A percentile compares a stretch with the other conserved stretches of the same genome.
Conservation (phyloP, 2,329 filamentous ascomycete species). For the Metarhizium rileyi region DNA sequence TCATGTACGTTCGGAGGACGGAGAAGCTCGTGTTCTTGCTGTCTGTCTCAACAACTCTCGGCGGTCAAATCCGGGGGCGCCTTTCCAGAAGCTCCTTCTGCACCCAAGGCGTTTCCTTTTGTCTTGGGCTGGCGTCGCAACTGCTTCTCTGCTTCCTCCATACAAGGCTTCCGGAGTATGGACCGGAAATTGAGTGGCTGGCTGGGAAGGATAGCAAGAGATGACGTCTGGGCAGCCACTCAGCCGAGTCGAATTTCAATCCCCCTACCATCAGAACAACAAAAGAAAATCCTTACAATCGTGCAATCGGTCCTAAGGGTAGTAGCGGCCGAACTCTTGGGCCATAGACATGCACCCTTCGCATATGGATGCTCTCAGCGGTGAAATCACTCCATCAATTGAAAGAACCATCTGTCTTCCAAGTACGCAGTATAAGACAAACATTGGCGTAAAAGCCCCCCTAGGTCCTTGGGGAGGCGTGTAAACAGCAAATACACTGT, state of each 20-base stretch:
- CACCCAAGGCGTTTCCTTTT: neutral
- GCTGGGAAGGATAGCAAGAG: neutral
- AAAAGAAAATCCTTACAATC: neutral
- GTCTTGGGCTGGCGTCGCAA: neutral
- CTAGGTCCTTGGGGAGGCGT: too few species aligned
- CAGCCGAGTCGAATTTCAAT: neutral
- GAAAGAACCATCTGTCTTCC: too few species aligned
- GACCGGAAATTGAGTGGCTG: neutral
- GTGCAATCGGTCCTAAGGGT: too few species aligned
- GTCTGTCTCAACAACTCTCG: neutral
- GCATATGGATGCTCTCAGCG: too few species aligned
- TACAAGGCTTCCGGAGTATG: neutral
- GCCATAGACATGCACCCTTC: too few species aligned
- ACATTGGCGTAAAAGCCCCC: too few species aligned
- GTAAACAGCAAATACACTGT: too few species aligned
- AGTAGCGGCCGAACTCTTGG: too few species aligned
- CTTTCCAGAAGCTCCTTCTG: neutral
- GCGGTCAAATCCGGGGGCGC: neutral
- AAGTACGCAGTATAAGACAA: too few species aligned
- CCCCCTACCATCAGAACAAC: neutral
- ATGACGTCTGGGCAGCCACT: neutral
- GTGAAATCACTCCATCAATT: too few species aligned
- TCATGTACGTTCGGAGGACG: too few species aligned
- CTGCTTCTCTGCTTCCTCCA: neutral
- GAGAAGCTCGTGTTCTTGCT: neutral